Conservation (phyloP, 2,329 filamentous ascomycete species). For the Aspergillus nomiae region DNA sequence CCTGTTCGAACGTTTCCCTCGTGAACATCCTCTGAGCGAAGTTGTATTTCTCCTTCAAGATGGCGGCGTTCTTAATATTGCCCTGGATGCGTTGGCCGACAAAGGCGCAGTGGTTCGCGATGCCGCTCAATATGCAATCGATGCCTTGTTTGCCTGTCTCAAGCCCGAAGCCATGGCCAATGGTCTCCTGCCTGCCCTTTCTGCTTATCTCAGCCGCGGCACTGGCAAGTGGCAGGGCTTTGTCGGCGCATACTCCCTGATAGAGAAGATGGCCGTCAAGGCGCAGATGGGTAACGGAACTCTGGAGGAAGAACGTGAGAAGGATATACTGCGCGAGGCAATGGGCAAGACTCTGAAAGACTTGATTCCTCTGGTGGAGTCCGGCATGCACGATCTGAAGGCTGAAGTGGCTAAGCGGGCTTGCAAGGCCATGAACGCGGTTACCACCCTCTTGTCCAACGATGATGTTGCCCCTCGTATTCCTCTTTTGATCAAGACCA, state of each 20-base stretch:
- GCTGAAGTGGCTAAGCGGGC: conserved; percentile 80
- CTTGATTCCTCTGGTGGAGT: conserved; percentile 88
- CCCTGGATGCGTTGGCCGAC: conserved; percentile 83
- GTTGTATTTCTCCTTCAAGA: conserved; percentile 81
- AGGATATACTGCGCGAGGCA: conserved; percentile 84
- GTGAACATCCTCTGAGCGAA: conserved; percentile 75
- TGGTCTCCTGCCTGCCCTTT: conserved; percentile 76
- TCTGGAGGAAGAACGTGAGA: conserved; percentile 80
- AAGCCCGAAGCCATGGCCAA: conserved; percentile 79
- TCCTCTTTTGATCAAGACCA: conserved; percentile 87
- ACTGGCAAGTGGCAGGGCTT: conserved; percentile 97
- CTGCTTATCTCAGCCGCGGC: conserved; percentile 74
- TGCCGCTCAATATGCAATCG: conserved; percentile 89
- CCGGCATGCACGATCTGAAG: conserved; percentile 96
- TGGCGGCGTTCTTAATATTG: conserved; percentile 69
- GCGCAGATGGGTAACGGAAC: conserved; percentile 82
- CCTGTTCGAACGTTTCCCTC: conserved; percentile 85
- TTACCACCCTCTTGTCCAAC: conserved; percentile 89
- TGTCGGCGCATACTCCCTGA: conserved; percentile 78
- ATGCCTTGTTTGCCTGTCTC: conserved; percentile 79
- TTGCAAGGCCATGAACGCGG: conserved; percentile 85
- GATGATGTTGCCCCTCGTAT: conserved; percentile 94
- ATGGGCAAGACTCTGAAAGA: conserved; percentile 80
- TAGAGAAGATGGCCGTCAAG: conserved; percentile 94
- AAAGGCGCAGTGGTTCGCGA: conserved; percentile 88